Evolutionary conservation across 2,329 filamentous ascomycete genomes (phyloP), one percentile per base, ranked within the genome.

Genomic region (Beauveria asiatica): DNA sequence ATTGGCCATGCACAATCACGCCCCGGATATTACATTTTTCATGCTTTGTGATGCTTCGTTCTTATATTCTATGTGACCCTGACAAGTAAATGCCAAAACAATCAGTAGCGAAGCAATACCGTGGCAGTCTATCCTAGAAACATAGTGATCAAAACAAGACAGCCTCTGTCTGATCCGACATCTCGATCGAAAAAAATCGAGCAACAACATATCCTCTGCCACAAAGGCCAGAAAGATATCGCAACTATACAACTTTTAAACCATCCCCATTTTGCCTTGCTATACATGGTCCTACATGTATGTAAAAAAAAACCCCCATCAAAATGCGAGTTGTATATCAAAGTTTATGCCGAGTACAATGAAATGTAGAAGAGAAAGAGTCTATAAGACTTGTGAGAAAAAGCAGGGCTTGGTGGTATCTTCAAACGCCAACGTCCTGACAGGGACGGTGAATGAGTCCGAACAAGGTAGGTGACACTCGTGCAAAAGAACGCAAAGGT

Each of bases 371-470:
- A 51, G 27, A 52, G 45, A 44, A 44, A 23, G 27, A 45, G 23
- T 13, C 33, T 7, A 16, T 25, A 23, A 49, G 46, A n/a, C 33
- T 33, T 5, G 7, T 9, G 2, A 37, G 13, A 49, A 41, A 37
- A 60, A 44, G 52, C 27, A 50, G 39, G 23, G 53, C 27, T 52
- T 61, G 45, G 60, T 65, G 64, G 63, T 65, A 66, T 65, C 64
- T 64, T 63, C 60, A 63, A 64, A 66, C 64, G 63, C 65, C 66
- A 55, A 52, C 54, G 63, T 62, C 65, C 64, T 62, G 61, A 63
- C 63, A 60, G 61, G 59, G 62, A 66, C 64, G 61, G 56, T 57
- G 60, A 62, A 63, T 63, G 57, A 50, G 33, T 54, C 42, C 57
- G 33, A 57, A 49, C 50, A 42, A 46, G 50, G 46, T 60, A 41